Evolutionary conservation across 306 rosid species (phyloP).

Genomic region (Castanea sativa): DNA sequence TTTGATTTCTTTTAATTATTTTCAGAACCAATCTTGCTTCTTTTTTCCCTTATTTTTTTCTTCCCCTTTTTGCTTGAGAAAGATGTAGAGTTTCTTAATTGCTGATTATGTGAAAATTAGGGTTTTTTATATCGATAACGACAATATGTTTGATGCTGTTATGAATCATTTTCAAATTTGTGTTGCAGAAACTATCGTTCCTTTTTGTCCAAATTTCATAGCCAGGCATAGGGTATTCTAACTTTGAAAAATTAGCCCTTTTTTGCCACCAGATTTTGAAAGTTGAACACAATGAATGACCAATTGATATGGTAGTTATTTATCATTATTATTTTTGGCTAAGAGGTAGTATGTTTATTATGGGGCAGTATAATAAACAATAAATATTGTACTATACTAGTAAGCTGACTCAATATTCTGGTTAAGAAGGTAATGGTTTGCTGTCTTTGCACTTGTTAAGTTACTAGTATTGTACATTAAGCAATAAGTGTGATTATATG

Average conservation of each 20-base stretch:
- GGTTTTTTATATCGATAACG: conserved; percentile 10
- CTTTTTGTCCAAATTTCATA: background rate
- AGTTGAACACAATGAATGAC: too few relatives aligned
- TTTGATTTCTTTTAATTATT: conserved; percentile 51
- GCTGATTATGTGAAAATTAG: conserved; percentile 24
- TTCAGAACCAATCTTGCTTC: conserved; percentile 20
- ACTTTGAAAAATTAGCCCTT: too few relatives aligned
- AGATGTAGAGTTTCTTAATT: conserved; percentile 33
- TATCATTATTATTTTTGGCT: too few relatives aligned
- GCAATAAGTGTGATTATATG: too few relatives aligned
- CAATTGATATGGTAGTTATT: too few relatives aligned
- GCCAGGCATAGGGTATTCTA: too few relatives aligned
- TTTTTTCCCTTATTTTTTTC: background rate
- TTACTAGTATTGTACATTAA: too few relatives aligned
- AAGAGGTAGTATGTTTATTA: too few relatives aligned
- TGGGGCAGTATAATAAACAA: too few relatives aligned
- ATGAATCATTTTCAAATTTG: conserved; percentile 29
- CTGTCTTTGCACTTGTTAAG: too few relatives aligned
- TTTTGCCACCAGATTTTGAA: too few relatives aligned
- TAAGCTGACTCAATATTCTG: background rate
- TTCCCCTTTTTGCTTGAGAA: conserved; percentile 21
- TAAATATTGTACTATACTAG: background rate
- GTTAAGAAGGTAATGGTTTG: too few relatives aligned
- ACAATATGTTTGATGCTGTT: conserved; percentile 31
- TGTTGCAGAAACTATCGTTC: conserved; percentile 21